Percentiles rank a stretch among this genome's conserved stretches.
Evolutionary conservation across 2,329 filamentous ascomycete species (phyloP).

Genomic region (Torrubiella hemipterigena): DNA sequence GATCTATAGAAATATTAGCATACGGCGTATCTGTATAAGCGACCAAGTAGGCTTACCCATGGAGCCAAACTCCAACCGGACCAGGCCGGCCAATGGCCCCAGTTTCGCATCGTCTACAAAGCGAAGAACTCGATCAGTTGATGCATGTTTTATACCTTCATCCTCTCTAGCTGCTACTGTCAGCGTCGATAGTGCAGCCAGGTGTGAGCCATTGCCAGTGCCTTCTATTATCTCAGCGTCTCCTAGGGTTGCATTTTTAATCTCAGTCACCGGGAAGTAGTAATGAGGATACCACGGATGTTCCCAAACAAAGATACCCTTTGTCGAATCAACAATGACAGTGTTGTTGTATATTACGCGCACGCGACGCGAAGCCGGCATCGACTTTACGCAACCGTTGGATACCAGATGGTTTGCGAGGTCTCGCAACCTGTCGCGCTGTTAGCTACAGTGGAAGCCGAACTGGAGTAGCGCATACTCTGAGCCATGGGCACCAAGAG

Average conservation of each 20-base stretch:
- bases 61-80: slow-evolving; percentile 21
- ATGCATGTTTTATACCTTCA: slow-evolving; percentile 11
- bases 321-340: slow-evolving; percentile 23
- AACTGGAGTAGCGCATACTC: too few species aligned
- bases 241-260: too few species aligned
- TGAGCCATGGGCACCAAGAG: neutral
- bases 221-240: too few species aligned
- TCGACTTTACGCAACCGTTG: slow-evolving; percentile 14
- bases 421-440: too few species aligned
- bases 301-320: slow-evolving; percentile 28
- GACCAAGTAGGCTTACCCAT: slow-evolving; percentile 19
- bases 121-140: slow-evolving; percentile 21
- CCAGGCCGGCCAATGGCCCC: slow-evolving; percentile 17
- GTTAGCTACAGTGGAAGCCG: too few species aligned
- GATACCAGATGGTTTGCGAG: slow-evolving; percentile 14
- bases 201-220: too few species aligned
- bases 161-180: slow-evolving; percentile 13
- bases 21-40: too few species aligned
- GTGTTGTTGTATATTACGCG: slow-evolving; percentile 19
- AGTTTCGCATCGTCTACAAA: slow-evolving; percentile 25
- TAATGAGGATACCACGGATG: slow-evolving; percentile 35
- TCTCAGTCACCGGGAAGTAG: slow-evolving; percentile 22
- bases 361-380: slow-evolving; percentile 15
- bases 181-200: too few species aligned
- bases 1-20: too few species aligned